Percentiles rank a stretch among this genome's conserved stretches.
These are phyloP conservation scores for Boechera divaricarpa DNA, from an alignment of 345 rosid species.

Conservation along the genomic window DNA sequence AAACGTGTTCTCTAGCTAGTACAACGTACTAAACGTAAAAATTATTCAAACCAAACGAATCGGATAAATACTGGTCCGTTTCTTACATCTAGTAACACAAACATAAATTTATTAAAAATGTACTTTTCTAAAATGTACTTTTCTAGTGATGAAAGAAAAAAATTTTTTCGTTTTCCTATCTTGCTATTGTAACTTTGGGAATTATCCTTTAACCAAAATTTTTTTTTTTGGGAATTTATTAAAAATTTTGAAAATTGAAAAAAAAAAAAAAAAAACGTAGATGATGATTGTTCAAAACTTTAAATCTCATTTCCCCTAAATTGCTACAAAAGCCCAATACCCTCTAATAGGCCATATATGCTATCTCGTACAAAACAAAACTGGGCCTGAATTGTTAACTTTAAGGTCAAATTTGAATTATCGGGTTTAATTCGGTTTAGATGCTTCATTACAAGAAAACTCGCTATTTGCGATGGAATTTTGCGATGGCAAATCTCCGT, in stretches of 20 bases:
- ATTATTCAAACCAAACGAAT: neutral
- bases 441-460: no score
- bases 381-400: neutral
- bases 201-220: no score
- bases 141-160: no score
- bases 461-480: no score
- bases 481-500: no score
- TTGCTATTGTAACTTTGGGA: neutral
- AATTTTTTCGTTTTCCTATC: neutral
- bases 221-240: no score
- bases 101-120: no score
- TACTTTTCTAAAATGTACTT: no score
- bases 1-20: neutral
- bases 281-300: neutral
- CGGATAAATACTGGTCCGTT: neutral
- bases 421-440: neutral
- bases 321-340: neutral
- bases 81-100: neutral
- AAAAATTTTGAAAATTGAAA: neutral
- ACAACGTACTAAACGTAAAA: neutral
- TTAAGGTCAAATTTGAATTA: no score
- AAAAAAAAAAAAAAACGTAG: neutral
- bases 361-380: neutral
- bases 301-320: neutral
- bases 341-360: neutral